Evolutionary conservation across 2,329 filamentous ascomycete species (phyloP).

Genomic region (Botryotinia globosa): DNA sequence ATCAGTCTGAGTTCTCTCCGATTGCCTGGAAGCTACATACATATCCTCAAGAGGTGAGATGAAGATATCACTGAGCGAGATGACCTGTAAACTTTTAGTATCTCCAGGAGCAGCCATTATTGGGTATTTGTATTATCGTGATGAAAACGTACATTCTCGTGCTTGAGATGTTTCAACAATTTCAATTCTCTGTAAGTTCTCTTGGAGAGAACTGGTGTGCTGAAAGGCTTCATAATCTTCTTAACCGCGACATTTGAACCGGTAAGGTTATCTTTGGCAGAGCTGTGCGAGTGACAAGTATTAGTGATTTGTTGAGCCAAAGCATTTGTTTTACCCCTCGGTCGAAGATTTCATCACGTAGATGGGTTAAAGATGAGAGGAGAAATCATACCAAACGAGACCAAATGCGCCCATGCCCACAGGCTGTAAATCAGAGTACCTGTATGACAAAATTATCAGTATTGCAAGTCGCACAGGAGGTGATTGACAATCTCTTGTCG

Average conservation of each 20-base stretch:
- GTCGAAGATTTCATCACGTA: background rate
- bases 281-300: constrained; percentile 54
- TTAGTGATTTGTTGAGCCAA: constrained; percentile 24
- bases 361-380: constrained; percentile 2
- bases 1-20: constrained; percentile 30
- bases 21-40: constrained; percentile 48
- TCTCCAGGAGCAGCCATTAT: constrained; percentile 12
- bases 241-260: constrained; percentile 96
- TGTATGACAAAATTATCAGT: constrained; percentile 43
- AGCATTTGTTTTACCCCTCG: constrained; percentile 13
- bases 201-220: constrained; percentile 97
- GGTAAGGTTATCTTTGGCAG: constrained; percentile 95
- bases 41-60: constrained; percentile 98
- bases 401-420: constrained; percentile 99
- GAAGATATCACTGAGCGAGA: constrained; percentile 98
- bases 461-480: constrained; percentile 22
- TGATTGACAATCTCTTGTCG: constrained; percentile 17
- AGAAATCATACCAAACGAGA: constrained; percentile 77
- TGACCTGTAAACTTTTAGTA: constrained; percentile 61
- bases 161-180: constrained; percentile 90
- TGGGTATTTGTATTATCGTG: background rate
- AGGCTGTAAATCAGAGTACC: constrained; percentile 96
- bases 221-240: constrained; percentile 99
- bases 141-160: constrained; percentile 74
- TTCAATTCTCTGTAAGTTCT: constrained; percentile 97